Evolutionary conservation across 1,284 basidiomycete species (phyloP), one percentile per base, ranked within the genome.

Genomic region (Porogramme epimiltina): DNA sequence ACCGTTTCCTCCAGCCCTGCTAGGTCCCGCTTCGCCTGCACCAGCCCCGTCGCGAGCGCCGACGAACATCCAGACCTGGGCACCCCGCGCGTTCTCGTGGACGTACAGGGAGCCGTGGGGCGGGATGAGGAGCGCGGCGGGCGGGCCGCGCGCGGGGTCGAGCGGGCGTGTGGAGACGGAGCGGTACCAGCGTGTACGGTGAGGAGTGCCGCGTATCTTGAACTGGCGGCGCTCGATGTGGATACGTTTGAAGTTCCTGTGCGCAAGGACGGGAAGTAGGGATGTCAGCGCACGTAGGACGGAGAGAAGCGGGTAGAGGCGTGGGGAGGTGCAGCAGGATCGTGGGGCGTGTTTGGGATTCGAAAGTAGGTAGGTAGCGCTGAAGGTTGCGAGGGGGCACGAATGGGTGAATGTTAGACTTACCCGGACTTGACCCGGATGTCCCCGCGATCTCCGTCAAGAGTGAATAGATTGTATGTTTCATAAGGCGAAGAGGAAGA

Each of bases 11-110:
- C n/a, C n/a, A n/a, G n/a, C n/a, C n/a, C n/a, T n/a, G n/a, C n/a
- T n/a, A n/a, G n/a, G n/a, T n/a, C n/a, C n/a, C n/a, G n/a, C n/a
- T n/a, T n/a, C n/a, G n/a, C n/a, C n/a, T n/a, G n/a, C n/a, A n/a
- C n/a, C n/a, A n/a, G n/a, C n/a, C n/a, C n/a, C n/a, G 22, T 18
- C 9, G 43, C 26, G 28, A 26, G 23, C 19, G 36, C 15, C 41
- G 23, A 33, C 42, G 42, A 36, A 56, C 47, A 56, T 43, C 54
- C 54, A 56, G 15, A 50, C n/a, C 44, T 52, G 54, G 40, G 11
- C 25, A 37, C 37, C 45, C 10, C 3, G 18, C 13, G 3, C 6
- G 45, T 44, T 22, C 23, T 24, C 34, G 45, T 56, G 54, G 22
- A 56, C 47, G 45, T 56, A 52, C 9, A 56, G 41, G 16, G n/a